Evolutionary conservation across 768 basidiomycete genomes (phyloP), one percentile per base, ranked within the genome.

Genomic region (Termitomyces sp.): DNA sequence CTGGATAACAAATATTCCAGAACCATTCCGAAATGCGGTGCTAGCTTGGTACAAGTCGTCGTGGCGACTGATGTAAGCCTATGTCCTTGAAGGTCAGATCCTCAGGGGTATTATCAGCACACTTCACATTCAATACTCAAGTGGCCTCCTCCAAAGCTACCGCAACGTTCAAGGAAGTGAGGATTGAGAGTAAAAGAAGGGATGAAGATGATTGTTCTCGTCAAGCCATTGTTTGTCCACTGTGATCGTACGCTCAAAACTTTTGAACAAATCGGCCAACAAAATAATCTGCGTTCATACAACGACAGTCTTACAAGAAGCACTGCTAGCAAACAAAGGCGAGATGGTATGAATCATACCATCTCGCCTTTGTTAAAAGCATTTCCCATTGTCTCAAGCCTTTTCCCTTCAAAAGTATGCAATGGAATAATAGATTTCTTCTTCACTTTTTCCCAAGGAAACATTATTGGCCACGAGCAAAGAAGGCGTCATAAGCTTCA

Each of bases 101-200:
- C 41, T 58, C 41, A 23, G 6, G 5, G 32, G 26, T 44, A 28
- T 8, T 13, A 43, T n/a, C 54, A 54, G 55, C 55, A 30, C 41
- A 60, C 49, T 50, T 56, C 50, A 60, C 59, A 60, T 60, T 51
- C 32, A 49, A 38, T 28, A 54, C 30, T 20, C 38, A 36, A 23
- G 36, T n/a, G 4, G n/a, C 57, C 50, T 33, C 23, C 26, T 43
- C 7, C n/a, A 58, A 41, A 23, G 13, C 57, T 41, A 16, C 57
- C 12, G 23, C 9, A 32, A 41, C 20, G 57, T 51, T 43, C 30
- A 33, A 40, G 23, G 14, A 23, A 14, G 12, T 5, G 8, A 46
- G 7, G 20, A 26, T 32, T 43, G 53, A 41, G 26, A 28, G n/a
- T 41, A 12, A 12, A 18, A 9, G 12, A 26, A 43, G 16, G 18